These are phyloP conservation scores for Ceratobasidium sp. DNA, from an alignment of 1,284 basidiomycete species.

Conservation along the genomic window DNA sequence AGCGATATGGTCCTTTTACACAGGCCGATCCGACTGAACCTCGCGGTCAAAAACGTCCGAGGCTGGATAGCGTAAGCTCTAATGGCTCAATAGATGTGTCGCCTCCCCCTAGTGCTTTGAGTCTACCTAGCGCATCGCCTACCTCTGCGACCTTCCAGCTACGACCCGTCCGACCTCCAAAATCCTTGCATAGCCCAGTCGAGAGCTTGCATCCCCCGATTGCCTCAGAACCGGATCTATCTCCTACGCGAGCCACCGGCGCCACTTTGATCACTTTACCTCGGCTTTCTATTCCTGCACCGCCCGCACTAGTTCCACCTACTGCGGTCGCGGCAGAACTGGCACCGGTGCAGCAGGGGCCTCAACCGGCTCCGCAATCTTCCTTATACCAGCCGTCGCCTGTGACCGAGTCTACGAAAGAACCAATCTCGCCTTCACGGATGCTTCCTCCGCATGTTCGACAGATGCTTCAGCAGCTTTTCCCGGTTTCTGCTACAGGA, in stretches of 20 bases:
- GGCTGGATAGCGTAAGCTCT: neutral
- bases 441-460: neutral
- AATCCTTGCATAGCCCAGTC: neutral
- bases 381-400: neutral
- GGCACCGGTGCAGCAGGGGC: too few relatives aligned
- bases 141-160: constrained; percentile 1
- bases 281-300: neutral
- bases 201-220: neutral
- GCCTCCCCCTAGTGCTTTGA: neutral
- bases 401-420: neutral
- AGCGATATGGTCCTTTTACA: neutral
- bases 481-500: neutral
- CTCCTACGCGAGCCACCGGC: neutral
- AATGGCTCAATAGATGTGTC: neutral
- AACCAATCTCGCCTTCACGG: neutral
- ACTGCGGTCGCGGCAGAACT: neutral
- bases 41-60: constrained; percentile 16
- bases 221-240: neutral
- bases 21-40: neutral
- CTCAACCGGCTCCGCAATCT: neutral
- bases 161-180: constrained; percentile 1
- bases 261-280: neutral
- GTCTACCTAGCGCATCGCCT: too few relatives aligned
- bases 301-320: neutral
- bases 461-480: constrained; percentile 1